These are phyloP conservation scores for Nannizziopsis barbatae DNA, from an alignment of 2,329 filamentous ascomycete genomes.

Conservation along the genomic window DNA sequence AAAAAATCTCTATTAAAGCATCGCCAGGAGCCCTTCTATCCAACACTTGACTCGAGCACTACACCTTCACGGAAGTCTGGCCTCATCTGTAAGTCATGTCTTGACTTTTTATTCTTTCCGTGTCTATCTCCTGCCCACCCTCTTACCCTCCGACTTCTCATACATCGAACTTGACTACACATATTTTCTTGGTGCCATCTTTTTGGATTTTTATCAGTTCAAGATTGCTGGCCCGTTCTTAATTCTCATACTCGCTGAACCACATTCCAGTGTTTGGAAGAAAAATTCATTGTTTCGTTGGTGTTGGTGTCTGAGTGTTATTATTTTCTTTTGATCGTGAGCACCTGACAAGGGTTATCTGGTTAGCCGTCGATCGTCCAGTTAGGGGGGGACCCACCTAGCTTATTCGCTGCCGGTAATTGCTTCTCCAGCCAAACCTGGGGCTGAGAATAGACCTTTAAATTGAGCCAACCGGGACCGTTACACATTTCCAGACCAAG, in stretches of 20 bases:
- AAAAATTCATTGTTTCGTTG: constrained; percentile 3
- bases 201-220: too few relatives aligned
- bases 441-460: constrained; percentile 10
- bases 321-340: constrained; percentile 13
- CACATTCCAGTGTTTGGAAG: background rate
- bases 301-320: constrained; percentile 1
- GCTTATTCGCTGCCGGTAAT: constrained; percentile 13
- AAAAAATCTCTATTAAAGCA: constrained; percentile 2
- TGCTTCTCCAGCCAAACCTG: constrained; percentile 11
- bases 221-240: background rate
- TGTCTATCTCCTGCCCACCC: too few relatives aligned
- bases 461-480: constrained; percentile 10
- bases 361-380: constrained; percentile 12
- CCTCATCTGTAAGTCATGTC: background rate
- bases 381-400: constrained; percentile 10
- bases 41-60: background rate
- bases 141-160: too few relatives aligned
- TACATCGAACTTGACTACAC: too few relatives aligned
- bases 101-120: too few relatives aligned
- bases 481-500: constrained; percentile 11
- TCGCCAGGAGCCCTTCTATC: background rate
- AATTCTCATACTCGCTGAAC: background rate
- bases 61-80: background rate
- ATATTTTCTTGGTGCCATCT: too few relatives aligned
- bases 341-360: constrained; percentile 14